Conservation (phyloP, 257 asterid genomes). For the Penstemon newberryi region DNA sequence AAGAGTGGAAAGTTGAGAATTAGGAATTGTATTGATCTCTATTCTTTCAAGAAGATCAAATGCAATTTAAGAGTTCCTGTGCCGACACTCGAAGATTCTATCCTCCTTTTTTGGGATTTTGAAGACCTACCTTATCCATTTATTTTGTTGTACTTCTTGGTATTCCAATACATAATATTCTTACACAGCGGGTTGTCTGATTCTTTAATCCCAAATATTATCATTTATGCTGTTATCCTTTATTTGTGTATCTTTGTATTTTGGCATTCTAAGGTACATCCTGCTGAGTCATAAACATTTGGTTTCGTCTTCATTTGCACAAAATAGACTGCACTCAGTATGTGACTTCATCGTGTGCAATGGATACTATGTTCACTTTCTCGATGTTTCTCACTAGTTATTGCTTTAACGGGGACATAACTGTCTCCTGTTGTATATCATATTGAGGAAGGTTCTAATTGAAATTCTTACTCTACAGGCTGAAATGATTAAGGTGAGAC, state of each 20-base stretch:
- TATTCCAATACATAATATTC: neutral
- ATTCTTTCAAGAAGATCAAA: neutral
- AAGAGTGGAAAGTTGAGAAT: neutral
- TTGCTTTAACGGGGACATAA: constrained; percentile 5
- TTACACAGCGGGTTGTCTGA: neutral
- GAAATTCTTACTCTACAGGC: constrained; percentile 52
- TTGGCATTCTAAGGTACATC: neutral
- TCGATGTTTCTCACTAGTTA: neutral
- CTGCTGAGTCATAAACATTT: neutral
- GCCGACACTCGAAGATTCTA: neutral
- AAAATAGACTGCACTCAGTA: constrained; percentile 1
- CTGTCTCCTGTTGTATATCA: constrained; percentile 4
- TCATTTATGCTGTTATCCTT: neutral
- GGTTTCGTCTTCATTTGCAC: neutral
- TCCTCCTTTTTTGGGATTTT: neutral
- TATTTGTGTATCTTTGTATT: neutral
- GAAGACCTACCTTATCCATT: neutral
- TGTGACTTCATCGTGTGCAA: neutral
- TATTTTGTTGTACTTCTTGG: constrained; percentile 2
- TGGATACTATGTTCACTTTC: constrained; percentile 7
- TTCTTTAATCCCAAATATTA: neutral
- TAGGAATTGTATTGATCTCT: constrained; percentile 2
- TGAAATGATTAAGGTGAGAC: constrained; percentile 61
- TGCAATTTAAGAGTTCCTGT: constrained; percentile 10
- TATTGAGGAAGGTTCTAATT: constrained; percentile 26